Conservation (phyloP, 805 yeast species). For the Nakazawaea populi region DNA sequence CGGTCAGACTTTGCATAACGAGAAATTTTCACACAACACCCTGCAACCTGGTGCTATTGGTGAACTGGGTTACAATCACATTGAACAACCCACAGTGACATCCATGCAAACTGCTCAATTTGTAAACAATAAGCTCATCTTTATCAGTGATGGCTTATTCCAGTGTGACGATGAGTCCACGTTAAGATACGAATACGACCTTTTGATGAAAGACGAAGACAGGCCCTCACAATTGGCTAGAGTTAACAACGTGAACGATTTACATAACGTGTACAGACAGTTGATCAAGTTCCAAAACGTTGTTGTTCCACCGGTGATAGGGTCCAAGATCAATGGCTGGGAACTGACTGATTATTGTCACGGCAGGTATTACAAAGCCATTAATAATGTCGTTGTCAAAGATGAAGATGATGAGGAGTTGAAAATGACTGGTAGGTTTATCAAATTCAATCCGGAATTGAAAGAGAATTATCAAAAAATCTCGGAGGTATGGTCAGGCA, state of each 20-base stretch:
- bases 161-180: background rate
- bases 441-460: background rate
- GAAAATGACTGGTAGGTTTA: background rate
- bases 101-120: slow-evolving; percentile 4
- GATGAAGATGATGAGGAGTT: background rate
- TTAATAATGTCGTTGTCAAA: background rate
- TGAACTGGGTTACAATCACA: slow-evolving; percentile 12
- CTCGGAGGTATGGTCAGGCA: background rate
- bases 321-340: background rate
- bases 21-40: slow-evolving; percentile 41
- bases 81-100: background rate
- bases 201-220: background rate
- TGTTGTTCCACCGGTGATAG: slow-evolving; percentile 1
- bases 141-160: slow-evolving; percentile 1
- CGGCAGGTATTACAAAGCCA: background rate
- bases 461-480: background rate
- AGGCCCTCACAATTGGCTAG: background rate
- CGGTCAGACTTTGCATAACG: slow-evolving; percentile 51
- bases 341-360: slow-evolving; percentile 2
- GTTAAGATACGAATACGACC: background rate
- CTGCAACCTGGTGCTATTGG: slow-evolving; percentile 56
- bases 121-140: background rate
- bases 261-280: background rate
- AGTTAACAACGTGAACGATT: background rate
- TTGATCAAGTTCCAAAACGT: background rate